Base-by-base conservation (phyloP, 768 basidiomycete species). In the Kwoniella dendrophila region DNA sequence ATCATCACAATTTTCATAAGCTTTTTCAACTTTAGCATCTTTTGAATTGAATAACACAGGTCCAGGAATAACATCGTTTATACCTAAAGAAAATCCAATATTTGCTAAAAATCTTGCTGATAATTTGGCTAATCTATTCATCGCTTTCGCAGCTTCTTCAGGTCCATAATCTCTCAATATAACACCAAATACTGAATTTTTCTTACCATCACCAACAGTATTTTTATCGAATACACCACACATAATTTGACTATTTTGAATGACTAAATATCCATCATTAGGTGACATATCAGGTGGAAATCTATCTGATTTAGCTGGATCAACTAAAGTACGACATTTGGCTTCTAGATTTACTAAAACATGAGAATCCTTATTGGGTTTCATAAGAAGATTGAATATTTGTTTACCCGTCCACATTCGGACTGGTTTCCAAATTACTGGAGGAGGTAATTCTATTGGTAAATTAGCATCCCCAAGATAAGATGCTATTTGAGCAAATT, bases 191-290 rank as follows among this genome's bases (percentile, higher is more conserved):
- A 99, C 92, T 1, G 93, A 96, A 76, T 97, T 98, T 83, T 99
- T 98, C 85, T 99, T 99, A 54, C 96, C 96, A 70, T 91, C 90
- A 56, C 96, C 96, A 3, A 98, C 88, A 0, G 92, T 97, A 16
- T 90, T 90, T 81, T 99, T 99, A 82, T 99, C 96, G 88, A 98
- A 95, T 16, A 92, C 90, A 44, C 96, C 96, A 71, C 94, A 97
- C 92, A 98, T 99, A 70, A 99, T 92, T 80, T 99, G 94, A 74
- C 90, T 92, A 78, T 98, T 99, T 65, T 93, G 87, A 56, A 99
- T 86, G 45, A 99, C 96, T 27, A 99, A 85, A 87, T 91, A 98
- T 0, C 95, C 95, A 70, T 99, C 96, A 73, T 99, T 98, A 0
- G 95, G 94, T 10, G 90, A 89, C 78, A 99, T 83, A 70, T 99